Conservation (phyloP, 371 early-diverging fungal species). For the Mortierella sp. region DNA sequence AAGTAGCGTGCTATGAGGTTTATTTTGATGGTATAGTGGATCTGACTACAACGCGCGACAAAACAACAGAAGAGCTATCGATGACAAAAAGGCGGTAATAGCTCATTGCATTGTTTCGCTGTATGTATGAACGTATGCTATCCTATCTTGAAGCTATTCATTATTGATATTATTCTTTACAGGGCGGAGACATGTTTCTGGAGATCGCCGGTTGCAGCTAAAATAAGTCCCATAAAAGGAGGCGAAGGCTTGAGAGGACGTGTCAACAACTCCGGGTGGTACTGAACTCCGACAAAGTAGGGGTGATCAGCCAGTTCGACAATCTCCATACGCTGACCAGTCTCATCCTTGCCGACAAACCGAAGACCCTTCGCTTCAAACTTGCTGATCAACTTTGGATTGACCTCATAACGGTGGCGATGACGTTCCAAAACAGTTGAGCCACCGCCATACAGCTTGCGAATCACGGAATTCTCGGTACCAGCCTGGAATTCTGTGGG, state of each 20-base stretch:
- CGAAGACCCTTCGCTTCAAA: conserved; percentile 91
- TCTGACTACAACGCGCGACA: background rate
- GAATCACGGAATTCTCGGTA: conserved; percentile 66
- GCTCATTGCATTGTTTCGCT: background rate
- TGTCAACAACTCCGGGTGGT: conserved; percentile 99
- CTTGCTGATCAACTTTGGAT: conserved; percentile 81
- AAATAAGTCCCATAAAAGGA: conserved; percentile 93
- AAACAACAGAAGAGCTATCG: background rate
- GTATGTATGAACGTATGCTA: background rate
- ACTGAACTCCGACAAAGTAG: conserved; percentile 98
- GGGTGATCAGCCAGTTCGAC: conserved; percentile 95
- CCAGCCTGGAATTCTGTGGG: conserved; percentile 86
- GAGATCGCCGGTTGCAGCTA: conserved; percentile 79
- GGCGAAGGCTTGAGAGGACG: conserved; percentile 96
- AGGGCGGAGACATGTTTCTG: conserved; percentile 42
- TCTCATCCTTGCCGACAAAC: conserved; percentile 96
- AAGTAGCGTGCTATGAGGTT: background rate
- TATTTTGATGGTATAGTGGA: background rate
- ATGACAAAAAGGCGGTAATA: too few relatives aligned
- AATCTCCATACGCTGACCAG: conserved; percentile 97
- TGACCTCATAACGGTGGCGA: conserved; percentile 99
- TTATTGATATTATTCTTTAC: conserved; percentile 18
- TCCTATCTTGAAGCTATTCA: background rate
- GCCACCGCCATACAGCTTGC: conserved; percentile 78
- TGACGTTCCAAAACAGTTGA: conserved; percentile 93